Evolutionary conservation across 257 asterid species (phyloP), one percentile per base, ranked within the genome.

Genomic region (Solanum appendiculatum): DNA sequence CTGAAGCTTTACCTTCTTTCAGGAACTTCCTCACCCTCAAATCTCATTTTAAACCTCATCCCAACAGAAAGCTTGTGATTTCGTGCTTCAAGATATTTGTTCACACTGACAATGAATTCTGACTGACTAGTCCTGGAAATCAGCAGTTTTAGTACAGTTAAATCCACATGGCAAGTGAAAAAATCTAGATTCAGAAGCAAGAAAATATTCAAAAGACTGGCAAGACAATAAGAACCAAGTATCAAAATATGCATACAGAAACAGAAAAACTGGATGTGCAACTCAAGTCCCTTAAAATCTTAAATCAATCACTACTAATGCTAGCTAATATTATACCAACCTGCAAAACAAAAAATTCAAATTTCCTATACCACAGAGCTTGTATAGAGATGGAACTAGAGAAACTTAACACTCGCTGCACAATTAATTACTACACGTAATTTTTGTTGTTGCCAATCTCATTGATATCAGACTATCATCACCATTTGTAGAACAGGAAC

Each of bases 11-110:
- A 97, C 99, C 99, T 96, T 93, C 98, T 93, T 89, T 97, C 99
- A 33, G 98, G 98, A 90, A 93, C 98, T 90, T 97, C 99, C 88
- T 97, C 99, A 12, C 99, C 98, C 92, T 97, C 99, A 87, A 97
- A 97, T 89, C 94, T 93, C 99, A 97, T 97, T 94, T 93, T 97
- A 92, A 94, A 95, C 91, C 99, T 92, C 99, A 97, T 94, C 92
- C 99, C 99, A 87, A 96, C 98, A 44, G 98, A 92, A 44, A 97
- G 93, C 88, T 97, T 96, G 90, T 93, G 96, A 91, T 89, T 94
- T 87, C 87, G 95, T 90, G 98, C 98, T 91, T 96, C 99, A 86
- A 97, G 96, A 91, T 96, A 97, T 92, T 94, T 96, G 94, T 95
- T 96, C 37, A 95, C 90, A 83, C 97, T 92, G 31, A 96, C 96